Evolutionary conservation across 2,329 filamentous ascomycete species (phyloP).

Genomic region (Trichoderma hamatum): DNA sequence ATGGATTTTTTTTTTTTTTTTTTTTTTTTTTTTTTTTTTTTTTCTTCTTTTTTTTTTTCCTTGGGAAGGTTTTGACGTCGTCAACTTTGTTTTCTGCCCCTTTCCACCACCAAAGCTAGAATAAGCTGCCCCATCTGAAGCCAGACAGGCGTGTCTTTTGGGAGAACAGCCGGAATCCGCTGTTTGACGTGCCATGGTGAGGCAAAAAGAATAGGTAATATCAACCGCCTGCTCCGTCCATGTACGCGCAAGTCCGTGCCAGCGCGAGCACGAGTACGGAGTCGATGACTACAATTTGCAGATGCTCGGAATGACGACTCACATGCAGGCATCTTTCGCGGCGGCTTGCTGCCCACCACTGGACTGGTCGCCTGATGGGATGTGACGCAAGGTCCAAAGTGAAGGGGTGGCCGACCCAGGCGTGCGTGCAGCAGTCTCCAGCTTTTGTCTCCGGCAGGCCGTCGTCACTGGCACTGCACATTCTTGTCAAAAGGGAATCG

Average conservation of each 20-base stretch:
- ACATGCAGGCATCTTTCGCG: constrained; percentile 22
- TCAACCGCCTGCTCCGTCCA: background rate
- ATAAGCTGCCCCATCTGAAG: background rate
- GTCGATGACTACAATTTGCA: constrained; percentile 18
- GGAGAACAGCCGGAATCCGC: background rate
- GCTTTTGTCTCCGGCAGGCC: constrained; percentile 11
- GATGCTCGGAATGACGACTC: constrained; percentile 25
- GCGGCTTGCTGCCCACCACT: constrained; percentile 16
- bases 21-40: constrained; percentile 13
- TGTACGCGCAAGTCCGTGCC: background rate
- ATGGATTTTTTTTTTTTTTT: constrained; percentile 5
- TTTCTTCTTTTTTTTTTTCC: constrained; percentile 9
- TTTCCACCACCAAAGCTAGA: constrained; percentile 20
- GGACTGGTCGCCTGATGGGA: constrained; percentile 26
- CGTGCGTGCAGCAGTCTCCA: constrained; percentile 22
- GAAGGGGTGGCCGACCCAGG: constrained; percentile 26
- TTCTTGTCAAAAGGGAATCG: constrained; percentile 27
- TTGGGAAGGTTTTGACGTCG: background rate
- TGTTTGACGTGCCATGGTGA: background rate
- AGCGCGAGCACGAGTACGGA: background rate
- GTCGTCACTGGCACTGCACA: constrained; percentile 25
- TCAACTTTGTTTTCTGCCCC: constrained; percentile 18
- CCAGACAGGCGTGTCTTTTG: background rate
- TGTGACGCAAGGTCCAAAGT: constrained; percentile 27
- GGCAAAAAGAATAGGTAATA: background rate